Conservation (phyloP, 192 early-diverging fungal genomes). For the Backusella tuberculispora region DNA sequence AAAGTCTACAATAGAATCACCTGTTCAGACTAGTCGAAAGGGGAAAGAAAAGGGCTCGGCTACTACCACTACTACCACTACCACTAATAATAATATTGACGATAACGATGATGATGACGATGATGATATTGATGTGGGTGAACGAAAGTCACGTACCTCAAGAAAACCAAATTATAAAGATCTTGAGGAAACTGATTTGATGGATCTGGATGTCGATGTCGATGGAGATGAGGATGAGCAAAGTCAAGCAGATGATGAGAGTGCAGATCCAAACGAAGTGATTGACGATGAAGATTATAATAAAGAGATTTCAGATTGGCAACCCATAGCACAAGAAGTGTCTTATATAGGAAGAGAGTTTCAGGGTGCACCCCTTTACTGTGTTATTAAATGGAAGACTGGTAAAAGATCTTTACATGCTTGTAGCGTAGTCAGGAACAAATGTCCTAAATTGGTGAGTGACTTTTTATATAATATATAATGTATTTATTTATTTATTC, state of each 20-base stretch:
- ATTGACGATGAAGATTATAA: neutral
- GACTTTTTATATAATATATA: neutral
- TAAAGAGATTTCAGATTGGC: neutral
- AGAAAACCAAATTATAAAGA: neutral
- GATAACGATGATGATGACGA: neutral
- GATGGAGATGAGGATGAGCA: neutral
- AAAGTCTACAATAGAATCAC: neutral
- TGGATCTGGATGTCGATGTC: neutral
- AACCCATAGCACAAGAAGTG: neutral
- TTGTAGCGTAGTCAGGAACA: neutral
- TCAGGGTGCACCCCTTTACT: neutral
- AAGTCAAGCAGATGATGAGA: neutral
- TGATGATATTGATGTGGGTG: neutral
- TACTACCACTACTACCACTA: no score
- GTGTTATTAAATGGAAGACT: neutral
- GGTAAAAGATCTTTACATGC: neutral
- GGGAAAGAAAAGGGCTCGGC: neutral
- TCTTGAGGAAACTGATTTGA: neutral
- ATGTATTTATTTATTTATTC: neutral
- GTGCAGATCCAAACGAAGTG: neutral
- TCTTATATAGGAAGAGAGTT: neutral
- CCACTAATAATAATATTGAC: no score
- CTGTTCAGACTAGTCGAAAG: neutral
- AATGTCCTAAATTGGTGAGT: slow-evolving; percentile 19
- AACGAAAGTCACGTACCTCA: neutral